These are phyloP conservation scores for Cinnamomum chago DNA, from an alignment of 164 flowering plant species.

Conservation along the genomic window DNA sequence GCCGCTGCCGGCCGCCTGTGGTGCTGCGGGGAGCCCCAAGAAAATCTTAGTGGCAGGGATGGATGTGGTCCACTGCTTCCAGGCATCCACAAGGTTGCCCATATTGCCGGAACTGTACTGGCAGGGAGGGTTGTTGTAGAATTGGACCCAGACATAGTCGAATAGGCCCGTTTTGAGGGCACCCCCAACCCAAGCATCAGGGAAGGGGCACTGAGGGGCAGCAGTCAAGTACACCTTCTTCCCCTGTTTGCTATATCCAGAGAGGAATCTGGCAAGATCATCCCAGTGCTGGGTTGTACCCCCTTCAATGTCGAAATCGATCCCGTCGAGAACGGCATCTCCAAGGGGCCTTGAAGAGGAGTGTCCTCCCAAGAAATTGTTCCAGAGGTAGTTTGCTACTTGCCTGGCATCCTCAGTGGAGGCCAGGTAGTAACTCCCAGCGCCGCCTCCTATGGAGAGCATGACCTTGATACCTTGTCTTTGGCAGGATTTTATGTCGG, in stretches of 20 bases:
- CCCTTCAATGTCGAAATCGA: constrained; percentile 8
- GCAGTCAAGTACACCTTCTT: constrained; percentile 26
- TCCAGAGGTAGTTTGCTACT: constrained; percentile 8
- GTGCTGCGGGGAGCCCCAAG: constrained; percentile 20
- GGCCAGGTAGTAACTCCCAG: constrained; percentile 6
- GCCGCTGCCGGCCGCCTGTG: constrained; percentile 14
- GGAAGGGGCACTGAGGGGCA: constrained; percentile 27
- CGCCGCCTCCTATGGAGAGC: constrained; percentile 5
- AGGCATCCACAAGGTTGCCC: background rate
- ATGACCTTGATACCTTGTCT: background rate
- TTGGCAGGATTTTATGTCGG: constrained; percentile 9
- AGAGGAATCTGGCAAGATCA: constrained; percentile 16
- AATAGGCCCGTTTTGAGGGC: constrained; percentile 28
- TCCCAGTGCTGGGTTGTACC: constrained; percentile 1
- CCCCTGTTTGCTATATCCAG: background rate
- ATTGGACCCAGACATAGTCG: constrained; percentile 35
- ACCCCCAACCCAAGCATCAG: constrained; percentile 8
- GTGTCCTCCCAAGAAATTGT: constrained; percentile 8
- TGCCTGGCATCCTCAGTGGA: constrained; percentile 8
- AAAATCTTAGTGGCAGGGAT: constrained; percentile 16
- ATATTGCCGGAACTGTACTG: background rate
- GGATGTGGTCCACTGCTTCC: constrained; percentile 7
- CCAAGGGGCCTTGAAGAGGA: background rate
- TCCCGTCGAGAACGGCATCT: constrained; percentile 2
- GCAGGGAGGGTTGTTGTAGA: constrained; percentile 19